These are phyloP conservation scores for Smallanthus sonchifolius DNA, from an alignment of 129 eudicot genomes.

Conservation along the genomic window DNA sequence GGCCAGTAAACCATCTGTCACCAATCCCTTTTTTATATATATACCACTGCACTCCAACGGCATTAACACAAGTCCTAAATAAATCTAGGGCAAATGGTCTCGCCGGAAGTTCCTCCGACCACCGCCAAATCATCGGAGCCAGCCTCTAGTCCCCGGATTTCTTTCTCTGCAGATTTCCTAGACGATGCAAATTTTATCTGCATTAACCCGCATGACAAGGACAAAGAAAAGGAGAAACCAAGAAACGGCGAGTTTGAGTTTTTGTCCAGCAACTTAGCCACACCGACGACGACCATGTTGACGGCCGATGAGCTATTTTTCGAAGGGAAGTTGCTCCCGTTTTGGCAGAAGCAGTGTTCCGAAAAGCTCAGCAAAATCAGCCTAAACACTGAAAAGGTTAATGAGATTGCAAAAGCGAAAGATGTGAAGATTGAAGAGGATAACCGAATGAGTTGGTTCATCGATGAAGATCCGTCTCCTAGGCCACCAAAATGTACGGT, in stretches of 20 bases:
- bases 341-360: conserved; percentile 59
- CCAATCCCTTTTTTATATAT: conserved; percentile 18
- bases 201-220: conserved; percentile 36
- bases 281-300: conserved; percentile 45
- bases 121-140: conserved; percentile 31
- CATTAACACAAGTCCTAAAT: no score
- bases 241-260: conserved; percentile 63
- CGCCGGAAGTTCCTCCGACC: conserved; percentile 42
- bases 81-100: no score
- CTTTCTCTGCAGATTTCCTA: conserved; percentile 68
- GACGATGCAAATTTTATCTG: conserved; percentile 68
- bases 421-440: conserved; percentile 16
- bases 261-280: conserved; percentile 34
- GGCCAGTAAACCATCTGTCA: conserved; percentile 22
- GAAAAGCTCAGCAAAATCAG: conserved; percentile 60
- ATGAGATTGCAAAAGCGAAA: conserved; percentile 23
- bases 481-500: conserved; percentile 91
- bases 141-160: conserved; percentile 55
- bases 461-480: conserved; percentile 95
- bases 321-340: conserved; percentile 83
- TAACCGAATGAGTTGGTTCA: conserved; percentile 53
- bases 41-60: conserved; percentile 21
- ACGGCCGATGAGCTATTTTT: conserved; percentile 72
- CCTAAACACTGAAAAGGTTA: conserved; percentile 34
- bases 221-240: conserved; percentile 12